These are phyloP conservation scores for Colletotrichum trifolii DNA, from an alignment of 2,329 filamentous ascomycete species.

Conservation along the genomic window DNA sequence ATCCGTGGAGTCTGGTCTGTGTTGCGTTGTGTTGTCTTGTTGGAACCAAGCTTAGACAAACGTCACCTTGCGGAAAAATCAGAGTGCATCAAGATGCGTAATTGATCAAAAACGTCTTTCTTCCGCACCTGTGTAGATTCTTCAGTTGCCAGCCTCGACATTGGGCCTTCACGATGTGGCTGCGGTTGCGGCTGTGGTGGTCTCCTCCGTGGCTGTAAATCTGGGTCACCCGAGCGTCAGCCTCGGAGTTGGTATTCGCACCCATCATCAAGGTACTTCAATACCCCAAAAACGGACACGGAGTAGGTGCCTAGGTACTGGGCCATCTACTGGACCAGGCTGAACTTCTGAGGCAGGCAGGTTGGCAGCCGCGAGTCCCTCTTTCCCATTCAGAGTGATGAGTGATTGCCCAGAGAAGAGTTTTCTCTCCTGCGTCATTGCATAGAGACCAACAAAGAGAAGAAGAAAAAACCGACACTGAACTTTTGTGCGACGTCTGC, in stretches of 20 bases:
- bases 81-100: background rate
- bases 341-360: no score
- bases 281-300: no score
- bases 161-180: conserved; percentile 8
- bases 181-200: conserved; percentile 10
- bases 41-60: conserved; percentile 5
- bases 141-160: background rate
- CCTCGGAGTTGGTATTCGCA: background rate
- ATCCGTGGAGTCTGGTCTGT: conserved; percentile 22
- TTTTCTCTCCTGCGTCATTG: no score
- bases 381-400: no score
- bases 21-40: conserved; percentile 1
- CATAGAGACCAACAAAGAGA: no score
- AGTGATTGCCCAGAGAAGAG: no score
- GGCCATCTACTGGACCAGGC: no score
- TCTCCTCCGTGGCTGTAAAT: conserved; percentile 4
- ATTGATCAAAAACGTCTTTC: background rate
- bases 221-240: conserved; percentile 8
- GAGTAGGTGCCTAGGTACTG: no score
- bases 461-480: no score
- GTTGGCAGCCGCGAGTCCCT: no score
- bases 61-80: conserved; percentile 20
- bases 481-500: no score
- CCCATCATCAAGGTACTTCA: no score
- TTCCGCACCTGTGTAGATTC: background rate